Conservation (phyloP, 2,329 filamentous ascomycete genomes). For the Botrytis pseudocinerea region DNA sequence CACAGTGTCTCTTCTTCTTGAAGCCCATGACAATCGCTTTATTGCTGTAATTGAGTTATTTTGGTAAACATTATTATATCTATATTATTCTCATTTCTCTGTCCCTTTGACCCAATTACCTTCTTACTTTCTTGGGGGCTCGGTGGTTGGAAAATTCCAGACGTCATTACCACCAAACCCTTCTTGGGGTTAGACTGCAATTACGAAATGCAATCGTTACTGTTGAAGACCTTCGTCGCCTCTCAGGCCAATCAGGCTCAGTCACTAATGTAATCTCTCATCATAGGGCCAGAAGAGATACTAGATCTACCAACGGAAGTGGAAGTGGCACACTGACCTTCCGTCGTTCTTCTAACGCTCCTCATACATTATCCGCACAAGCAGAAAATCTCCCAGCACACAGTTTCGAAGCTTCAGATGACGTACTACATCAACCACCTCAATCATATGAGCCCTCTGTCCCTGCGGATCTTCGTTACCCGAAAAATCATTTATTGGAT, state of each 20-base stretch:
- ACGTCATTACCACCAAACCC: constrained; percentile 10
- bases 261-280: constrained; percentile 2
- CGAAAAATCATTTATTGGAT: constrained; percentile 63
- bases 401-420: constrained; percentile 31
- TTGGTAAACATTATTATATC: background rate
- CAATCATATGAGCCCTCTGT: constrained; percentile 46
- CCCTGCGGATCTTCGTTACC: constrained; percentile 39
- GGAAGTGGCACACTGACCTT: constrained; percentile 55
- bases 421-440: constrained; percentile 40
- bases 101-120: background rate
- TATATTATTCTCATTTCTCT: background rate
- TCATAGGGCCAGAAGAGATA: constrained; percentile 58
- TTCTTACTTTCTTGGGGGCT: background rate
- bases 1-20: background rate
- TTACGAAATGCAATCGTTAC: background rate
- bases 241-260: background rate
- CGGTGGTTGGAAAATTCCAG: background rate
- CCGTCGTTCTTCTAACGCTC: constrained; percentile 62
- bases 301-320: constrained; percentile 53
- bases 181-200: background rate
- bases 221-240: background rate
- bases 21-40: background rate
- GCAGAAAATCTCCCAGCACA: constrained; percentile 32
- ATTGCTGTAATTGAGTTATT: background rate
- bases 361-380: constrained; percentile 42